These are phyloP conservation scores for Prunus salicina DNA, from an alignment of 306 rosid species.

Conservation along the genomic window DNA sequence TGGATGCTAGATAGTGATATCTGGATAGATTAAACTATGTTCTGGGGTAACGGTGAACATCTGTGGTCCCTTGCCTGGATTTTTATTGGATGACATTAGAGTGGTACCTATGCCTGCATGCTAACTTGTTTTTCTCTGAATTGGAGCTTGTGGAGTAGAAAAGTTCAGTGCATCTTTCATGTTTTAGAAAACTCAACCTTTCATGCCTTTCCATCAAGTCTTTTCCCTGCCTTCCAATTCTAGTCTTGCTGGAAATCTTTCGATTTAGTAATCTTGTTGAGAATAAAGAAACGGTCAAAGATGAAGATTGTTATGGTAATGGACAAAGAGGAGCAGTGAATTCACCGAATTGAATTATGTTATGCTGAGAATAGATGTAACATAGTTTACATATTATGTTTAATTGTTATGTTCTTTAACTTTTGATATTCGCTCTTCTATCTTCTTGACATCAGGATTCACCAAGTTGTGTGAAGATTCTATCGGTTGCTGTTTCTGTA, in stretches of 20 bases:
- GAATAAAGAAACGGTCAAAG: not conserved
- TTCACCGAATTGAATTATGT: not conserved
- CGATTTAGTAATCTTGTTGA: not conserved
- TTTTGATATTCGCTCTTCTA: conserved; percentile 16
- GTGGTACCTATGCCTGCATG: not conserved
- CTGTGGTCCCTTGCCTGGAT: not conserved
- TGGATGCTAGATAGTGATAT: not conserved
- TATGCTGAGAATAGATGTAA: not conserved
- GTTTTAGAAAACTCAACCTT: not conserved
- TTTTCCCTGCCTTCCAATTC: not conserved
- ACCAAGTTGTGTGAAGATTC: conserved; percentile 58
- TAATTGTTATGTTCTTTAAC: not conserved
- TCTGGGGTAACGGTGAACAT: not conserved
- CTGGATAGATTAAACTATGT: not conserved
- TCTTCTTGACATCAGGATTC: conserved; percentile 57
- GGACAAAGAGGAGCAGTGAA: not conserved
- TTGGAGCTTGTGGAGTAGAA: not conserved
- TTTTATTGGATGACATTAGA: not conserved
- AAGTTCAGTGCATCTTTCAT: not conserved
- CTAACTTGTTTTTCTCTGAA: not conserved
- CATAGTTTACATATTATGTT: not conserved
- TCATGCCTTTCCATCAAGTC: not conserved
- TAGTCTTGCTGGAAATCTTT: conserved; percentile 4
- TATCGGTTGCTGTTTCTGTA: conserved; percentile 62
- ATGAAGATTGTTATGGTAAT: not conserved